A percentile compares a stretch with the other conserved stretches of the same genome.
These are phyloP conservation scores for Trebouxia gelatinosa DNA, from an alignment of 163 green algal genomes.

Conservation along the genomic window DNA sequence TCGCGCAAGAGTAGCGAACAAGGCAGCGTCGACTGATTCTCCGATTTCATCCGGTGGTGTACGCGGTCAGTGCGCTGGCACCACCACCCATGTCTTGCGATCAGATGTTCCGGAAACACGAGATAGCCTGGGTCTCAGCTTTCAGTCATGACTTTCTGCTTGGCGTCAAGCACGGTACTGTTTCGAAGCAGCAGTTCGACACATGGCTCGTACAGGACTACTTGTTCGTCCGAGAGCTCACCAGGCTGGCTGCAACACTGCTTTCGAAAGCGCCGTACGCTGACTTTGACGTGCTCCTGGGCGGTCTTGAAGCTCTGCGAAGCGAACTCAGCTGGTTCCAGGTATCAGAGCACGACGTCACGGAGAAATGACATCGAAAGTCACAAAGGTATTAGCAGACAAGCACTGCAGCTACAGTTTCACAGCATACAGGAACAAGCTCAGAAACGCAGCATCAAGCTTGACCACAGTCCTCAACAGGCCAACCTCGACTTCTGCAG, in stretches of 20 bases:
- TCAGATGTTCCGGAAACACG: neutral
- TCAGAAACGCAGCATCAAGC: neutral
- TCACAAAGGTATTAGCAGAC: neutral
- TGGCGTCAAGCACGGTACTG: neutral
- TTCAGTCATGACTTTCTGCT: neutral
- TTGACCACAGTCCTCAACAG: neutral
- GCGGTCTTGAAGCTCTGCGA: neutral
- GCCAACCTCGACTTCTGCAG: neutral
- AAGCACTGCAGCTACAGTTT: no score
- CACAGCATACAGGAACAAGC: conserved; percentile 17
- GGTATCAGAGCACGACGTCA: neutral
- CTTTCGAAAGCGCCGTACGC: neutral
- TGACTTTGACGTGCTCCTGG: neutral
- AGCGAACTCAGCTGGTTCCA: conserved; percentile 4
- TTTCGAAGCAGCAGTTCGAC: neutral
- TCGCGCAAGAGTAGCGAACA: no score
- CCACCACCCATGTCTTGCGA: neutral
- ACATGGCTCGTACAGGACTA: conserved; percentile 14
- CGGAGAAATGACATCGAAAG: neutral
- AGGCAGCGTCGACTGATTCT: no score
- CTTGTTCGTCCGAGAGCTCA: neutral
- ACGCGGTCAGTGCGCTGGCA: no score
- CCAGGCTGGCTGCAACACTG: neutral
- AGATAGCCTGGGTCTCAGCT: neutral
- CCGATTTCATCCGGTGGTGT: no score